Evolutionary conservation across 1,139 yeast genomes (phyloP), one percentile per base, ranked within the genome.

Genomic region (Spathaspora jeffriesii): DNA sequence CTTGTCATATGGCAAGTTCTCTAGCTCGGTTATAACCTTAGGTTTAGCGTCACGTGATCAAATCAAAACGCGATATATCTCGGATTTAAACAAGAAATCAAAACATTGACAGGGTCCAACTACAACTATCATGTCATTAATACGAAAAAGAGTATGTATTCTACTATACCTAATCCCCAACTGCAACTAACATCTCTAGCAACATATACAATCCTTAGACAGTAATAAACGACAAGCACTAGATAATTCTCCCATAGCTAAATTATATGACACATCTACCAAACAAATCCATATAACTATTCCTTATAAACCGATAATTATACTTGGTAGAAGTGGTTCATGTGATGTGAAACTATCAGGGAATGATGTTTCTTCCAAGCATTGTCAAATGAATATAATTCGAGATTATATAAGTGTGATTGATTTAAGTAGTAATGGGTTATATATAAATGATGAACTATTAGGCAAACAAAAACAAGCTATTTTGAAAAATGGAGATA

Each of bases 371-470:
- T 85, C 92, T 1, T 82, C 89, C 0, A 70, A 71, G 41, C 95
- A 86, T 60, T 82, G 90, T 53, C 75, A 76, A 49, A 61, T 85
- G 14, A 64, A 75, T 14, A 60, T 78, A 27, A 69, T 68, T 27
- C 62, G 72, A 25, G 78, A 75, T 43, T 65, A 78, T 41, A 62
- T 83, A 34, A 76, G 77, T 51, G 58, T 85, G 17, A 71, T 79
- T 3, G 92, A 86, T 60, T 56, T 71, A 42, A 84, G 90, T 53
- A 70, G 88, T 5, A 86, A 86, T 59, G 93, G 93, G 1, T 79
- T 88, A 0, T 83, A 70, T 54, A 69, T 86, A 14, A 87, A 86
- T 57, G 88, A 81, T 14, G 78, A 75, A 37, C 60, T 71, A 41
- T 58, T 85, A 3, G 84, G 83, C 0, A 76, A 71, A 42, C 75